Percentiles rank a stretch among this genome's conserved stretches.
Conservation (phyloP, 257 asterid species). For the Cruciata laevipes region DNA sequence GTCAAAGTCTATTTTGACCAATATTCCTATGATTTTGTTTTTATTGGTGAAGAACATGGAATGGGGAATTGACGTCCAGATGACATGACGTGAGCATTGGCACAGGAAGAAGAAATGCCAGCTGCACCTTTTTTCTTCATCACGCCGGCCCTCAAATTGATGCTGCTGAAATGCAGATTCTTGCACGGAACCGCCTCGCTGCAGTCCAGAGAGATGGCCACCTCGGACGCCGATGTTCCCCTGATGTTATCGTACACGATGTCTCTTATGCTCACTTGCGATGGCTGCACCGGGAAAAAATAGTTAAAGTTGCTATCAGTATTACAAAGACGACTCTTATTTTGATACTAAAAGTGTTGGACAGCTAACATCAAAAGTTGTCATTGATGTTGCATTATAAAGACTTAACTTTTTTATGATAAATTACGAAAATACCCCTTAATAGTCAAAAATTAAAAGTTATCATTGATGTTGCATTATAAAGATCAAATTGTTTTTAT, state of each 20-base stretch:
- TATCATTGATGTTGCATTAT: no score
- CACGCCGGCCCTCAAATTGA: conserved; percentile 31
- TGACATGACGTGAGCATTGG: conserved; percentile 34
- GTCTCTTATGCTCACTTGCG: conserved; percentile 47
- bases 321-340: background rate
- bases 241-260: conserved; percentile 46
- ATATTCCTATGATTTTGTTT: background rate
- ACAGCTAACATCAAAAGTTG: no score
- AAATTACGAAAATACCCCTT: no score
- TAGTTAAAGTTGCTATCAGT: no score
- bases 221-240: conserved; percentile 40
- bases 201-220: conserved; percentile 37
- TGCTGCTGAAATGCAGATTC: conserved; percentile 34
- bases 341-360: no score
- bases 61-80: conserved; percentile 39
- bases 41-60: conserved; percentile 24
- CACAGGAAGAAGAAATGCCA: conserved; percentile 28
- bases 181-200: conserved; percentile 44
- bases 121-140: background rate
- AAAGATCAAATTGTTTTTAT: no score
- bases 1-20: no score
- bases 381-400: no score
- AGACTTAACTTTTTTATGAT: no score
- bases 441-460: no score
- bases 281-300: conserved; percentile 32